Conservation (phyloP, 345 rosid genomes). For the Hypericum androsaemum region DNA sequence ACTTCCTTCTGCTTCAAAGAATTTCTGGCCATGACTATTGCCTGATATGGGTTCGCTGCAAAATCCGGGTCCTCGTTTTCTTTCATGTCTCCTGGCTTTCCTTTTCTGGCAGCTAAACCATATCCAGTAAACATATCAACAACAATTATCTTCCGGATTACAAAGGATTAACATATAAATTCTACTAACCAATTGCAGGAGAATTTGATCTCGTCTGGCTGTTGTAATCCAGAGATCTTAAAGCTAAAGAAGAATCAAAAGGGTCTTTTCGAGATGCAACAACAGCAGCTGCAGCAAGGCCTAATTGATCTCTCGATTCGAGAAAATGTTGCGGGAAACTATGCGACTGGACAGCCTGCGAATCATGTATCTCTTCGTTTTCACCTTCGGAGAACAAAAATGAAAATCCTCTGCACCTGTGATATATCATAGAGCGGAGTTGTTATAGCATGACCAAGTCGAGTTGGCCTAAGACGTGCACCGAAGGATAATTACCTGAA, state of each 20-base stretch:
- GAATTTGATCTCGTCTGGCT: conserved; percentile 42
- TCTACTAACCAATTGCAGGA: conserved; percentile 47
- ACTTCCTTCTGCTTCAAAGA: conserved; percentile 67
- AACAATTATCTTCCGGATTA: not conserved
- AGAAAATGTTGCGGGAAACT: conserved; percentile 72
- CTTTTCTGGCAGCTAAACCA: conserved; percentile 38
- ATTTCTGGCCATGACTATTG: conserved; percentile 69
- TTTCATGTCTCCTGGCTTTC: conserved; percentile 34
- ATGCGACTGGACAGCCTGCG: conserved; percentile 69
- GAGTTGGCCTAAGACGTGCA: not conserved
- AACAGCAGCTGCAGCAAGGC: conserved; percentile 81
- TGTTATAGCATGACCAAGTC: conserved; percentile 1
- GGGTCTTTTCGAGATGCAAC: conserved; percentile 49
- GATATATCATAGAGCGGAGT: conserved; percentile 4
- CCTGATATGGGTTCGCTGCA: conserved; percentile 60
- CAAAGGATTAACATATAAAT: not conserved
- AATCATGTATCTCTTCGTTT: conserved; percentile 59
- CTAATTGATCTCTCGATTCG: conserved; percentile 51
- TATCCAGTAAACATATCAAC: conserved; percentile 1
- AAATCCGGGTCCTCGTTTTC: conserved; percentile 66
- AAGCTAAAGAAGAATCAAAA: conserved; percentile 41
- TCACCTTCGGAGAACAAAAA: conserved; percentile 76
- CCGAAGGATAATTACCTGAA: conserved; percentile 43
- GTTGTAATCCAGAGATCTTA: conserved; percentile 53
- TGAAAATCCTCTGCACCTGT: conserved; percentile 80